Conservation (phyloP, 2,329 filamentous ascomycete species). For the Parastagonospora avenae region DNA sequence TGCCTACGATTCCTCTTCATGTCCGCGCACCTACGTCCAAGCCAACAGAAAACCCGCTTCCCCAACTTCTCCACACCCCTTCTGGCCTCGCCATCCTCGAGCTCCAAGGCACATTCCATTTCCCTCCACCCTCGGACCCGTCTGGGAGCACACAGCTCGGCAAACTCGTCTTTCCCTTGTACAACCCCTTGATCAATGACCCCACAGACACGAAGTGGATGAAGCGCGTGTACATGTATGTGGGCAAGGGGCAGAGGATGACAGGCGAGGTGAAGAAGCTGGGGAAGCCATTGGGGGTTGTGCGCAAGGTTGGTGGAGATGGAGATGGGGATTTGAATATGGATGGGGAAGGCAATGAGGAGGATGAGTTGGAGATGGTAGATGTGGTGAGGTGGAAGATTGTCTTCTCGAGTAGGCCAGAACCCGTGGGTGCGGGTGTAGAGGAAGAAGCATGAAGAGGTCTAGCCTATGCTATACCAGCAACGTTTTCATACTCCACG, state of each 20-base stretch:
- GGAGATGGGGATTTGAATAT: slow-evolving; percentile 26
- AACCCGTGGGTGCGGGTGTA: slow-evolving; percentile 66
- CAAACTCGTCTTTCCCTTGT: slow-evolving; percentile 77
- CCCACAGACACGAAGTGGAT: slow-evolving; percentile 74
- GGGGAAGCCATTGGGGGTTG: slow-evolving; percentile 75
- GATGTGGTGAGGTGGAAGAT: slow-evolving; percentile 89
- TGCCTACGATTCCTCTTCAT: slow-evolving; percentile 41
- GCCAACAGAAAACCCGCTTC: slow-evolving; percentile 64
- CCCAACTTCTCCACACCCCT: slow-evolving; percentile 84
- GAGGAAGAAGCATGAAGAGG: slow-evolving; percentile 11
- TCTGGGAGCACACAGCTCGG: slow-evolving; percentile 63
- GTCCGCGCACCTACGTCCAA: slow-evolving; percentile 1
- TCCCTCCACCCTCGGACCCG: slow-evolving; percentile 56
- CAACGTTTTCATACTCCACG: too few relatives aligned
- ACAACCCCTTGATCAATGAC: slow-evolving; percentile 57
- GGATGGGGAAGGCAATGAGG: slow-evolving; percentile 23
- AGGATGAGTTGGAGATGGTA: slow-evolving; percentile 74
- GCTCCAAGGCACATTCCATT: slow-evolving; percentile 88
- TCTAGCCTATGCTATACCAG: too few relatives aligned
- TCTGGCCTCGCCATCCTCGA: slow-evolving; percentile 88
- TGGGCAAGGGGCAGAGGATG: slow-evolving; percentile 86
- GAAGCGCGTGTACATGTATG: slow-evolving; percentile 85
- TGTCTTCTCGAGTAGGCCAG: slow-evolving; percentile 80
- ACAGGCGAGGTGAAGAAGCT: slow-evolving; percentile 91
- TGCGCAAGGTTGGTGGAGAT: slow-evolving; percentile 55